phyloP scores from a whole-genome alignment of 805 yeast species.

The Myxozyma monticola region DNA sequence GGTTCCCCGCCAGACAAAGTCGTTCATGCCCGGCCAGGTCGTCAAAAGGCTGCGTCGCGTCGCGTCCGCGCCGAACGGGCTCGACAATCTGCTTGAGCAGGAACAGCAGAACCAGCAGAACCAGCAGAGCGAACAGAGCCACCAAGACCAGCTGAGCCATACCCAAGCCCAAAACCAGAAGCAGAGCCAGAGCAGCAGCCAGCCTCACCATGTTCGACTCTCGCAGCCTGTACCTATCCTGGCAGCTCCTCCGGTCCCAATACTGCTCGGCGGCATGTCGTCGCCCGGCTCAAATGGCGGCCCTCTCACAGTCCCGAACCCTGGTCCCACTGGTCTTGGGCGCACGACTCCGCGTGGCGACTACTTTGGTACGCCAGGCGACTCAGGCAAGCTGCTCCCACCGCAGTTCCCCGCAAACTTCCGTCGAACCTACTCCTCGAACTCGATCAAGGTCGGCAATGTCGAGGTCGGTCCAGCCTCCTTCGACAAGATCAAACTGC shows the following conservation, averaged over 20 bases:
- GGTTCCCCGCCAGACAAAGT: conserved; percentile 22
- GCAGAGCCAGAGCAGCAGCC: too few species aligned
- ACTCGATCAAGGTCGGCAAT: conserved; percentile 69
- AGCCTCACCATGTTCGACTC: neutral
- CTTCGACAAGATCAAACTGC: conserved; percentile 82
- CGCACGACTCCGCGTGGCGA: neutral
- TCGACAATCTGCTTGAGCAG: conserved; percentile 38
- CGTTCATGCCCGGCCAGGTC: conserved; percentile 28
- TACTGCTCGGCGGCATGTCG: too few species aligned
- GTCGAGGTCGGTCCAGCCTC: conserved; percentile 84
- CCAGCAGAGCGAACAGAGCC: neutral
- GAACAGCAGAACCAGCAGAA: conserved; percentile 4
- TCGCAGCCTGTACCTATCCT: conserved; percentile 17
- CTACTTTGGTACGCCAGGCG: conserved; percentile 12
- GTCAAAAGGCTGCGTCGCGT: conserved; percentile 58
- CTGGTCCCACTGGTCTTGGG: neutral
- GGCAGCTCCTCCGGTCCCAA: neutral
- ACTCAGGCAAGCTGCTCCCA: conserved; percentile 1
- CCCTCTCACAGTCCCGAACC: conserved; percentile 17
- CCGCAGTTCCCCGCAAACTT: conserved; percentile 16
- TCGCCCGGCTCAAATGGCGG: conserved; percentile 11
- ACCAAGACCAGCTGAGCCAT: neutral
- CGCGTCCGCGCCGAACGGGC: conserved; percentile 78
- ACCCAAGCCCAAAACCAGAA: neutral
- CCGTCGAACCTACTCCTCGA: conserved; percentile 64